Percentiles rank a stretch among this genome's conserved stretches.
Conservation (phyloP, 495 filamentous ascomycete species). For the Aspergillus wentii region DNA sequence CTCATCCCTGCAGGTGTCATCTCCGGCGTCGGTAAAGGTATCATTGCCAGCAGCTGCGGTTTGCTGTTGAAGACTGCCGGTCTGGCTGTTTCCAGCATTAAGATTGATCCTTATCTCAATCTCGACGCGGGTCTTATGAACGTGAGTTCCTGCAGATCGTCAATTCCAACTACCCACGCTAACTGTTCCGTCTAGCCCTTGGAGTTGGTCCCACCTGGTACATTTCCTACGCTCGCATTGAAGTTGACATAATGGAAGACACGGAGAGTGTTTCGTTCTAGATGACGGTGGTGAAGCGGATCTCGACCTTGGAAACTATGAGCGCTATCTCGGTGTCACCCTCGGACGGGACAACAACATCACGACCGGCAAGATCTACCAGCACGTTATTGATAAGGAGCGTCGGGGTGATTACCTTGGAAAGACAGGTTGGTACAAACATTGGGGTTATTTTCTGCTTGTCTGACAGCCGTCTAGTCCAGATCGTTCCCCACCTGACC, state of each 20-base stretch:
- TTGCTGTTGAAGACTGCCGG: slow-evolving; percentile 82
- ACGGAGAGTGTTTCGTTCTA: slow-evolving; percentile 71
- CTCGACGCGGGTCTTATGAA: slow-evolving; percentile 81
- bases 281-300: slow-evolving; percentile 81
- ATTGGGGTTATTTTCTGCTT: too few relatives aligned
- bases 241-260: slow-evolving; percentile 33
- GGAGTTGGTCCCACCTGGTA: slow-evolving; percentile 11
- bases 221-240: not conserved
- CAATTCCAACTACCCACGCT: not conserved
- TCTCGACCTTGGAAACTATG: slow-evolving; percentile 95
- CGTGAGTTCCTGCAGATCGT: slow-evolving; percentile 43
- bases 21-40: slow-evolving; percentile 77
- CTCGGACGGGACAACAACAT: slow-evolving; percentile 82
- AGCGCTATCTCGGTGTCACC: slow-evolving; percentile 70
- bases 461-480: slow-evolving; percentile 65
- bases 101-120: slow-evolving; percentile 57
- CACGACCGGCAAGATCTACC: slow-evolving; percentile 93
- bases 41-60: slow-evolving; percentile 63
- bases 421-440: slow-evolving; percentile 69
- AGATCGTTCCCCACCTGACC: slow-evolving; percentile 87
- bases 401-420: slow-evolving; percentile 83
- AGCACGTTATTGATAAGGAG: slow-evolving; percentile 77
- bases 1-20: slow-evolving; percentile 55
- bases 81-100: slow-evolving; percentile 57
- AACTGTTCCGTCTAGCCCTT: slow-evolving; percentile 10